Base-by-base conservation (phyloP, 1,284 basidiomycete species). In the Ganoderma lingzhi region DNA sequence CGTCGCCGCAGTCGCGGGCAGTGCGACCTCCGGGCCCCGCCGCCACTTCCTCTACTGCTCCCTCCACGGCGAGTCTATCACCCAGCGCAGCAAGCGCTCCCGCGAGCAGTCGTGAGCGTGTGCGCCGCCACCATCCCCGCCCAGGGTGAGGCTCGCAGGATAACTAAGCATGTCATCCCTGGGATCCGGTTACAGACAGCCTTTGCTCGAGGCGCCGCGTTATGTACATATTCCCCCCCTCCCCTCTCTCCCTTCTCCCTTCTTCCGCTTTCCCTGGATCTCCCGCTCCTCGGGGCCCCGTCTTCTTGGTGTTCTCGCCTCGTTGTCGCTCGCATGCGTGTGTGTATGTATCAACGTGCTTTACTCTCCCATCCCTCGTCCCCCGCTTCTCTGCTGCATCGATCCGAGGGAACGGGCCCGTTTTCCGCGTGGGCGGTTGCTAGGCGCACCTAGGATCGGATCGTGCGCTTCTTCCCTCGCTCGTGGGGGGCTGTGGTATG, bases 41-140 rank as follows among this genome's bases (percentile, higher is more conserved):
- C 86, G 93, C 14, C 93, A 95, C 78, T 95, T 95, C 79, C 82
- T 95, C 41, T 95, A 91, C 75, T 94, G 93, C 78, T 86, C 88
- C 1, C 81, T 95, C 65, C 92, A 90, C 74, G 71, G 66, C 32
- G 80, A 81, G 62, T 71, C 70, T 9, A 12, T 12, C 35, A 70
- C 71, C 10, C 66, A 72, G 41, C 79, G 77, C 68, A 62, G 76
- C 65, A 74, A 79, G 73, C 74, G 77, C 42, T 76, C 78, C 60
- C 74, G 78, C 53, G 78, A 80, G 64, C 69, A 72, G 64, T 62
- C 71, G 5, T 77, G 67, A 73, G 28, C 17, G 6, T 23, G 32
- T 42, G 44, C 19, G 55, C 51, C n/a, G 23, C 64, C 56, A 48
- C 35, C 8, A 23, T 48, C 39, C 39, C 39, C 39, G 6, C 6